Percentiles rank a stretch among this genome's conserved stretches.
phyloP scores from a whole-genome alignment of 495 filamentous ascomycete genomes.

The Hypoxylon rickii region DNA sequence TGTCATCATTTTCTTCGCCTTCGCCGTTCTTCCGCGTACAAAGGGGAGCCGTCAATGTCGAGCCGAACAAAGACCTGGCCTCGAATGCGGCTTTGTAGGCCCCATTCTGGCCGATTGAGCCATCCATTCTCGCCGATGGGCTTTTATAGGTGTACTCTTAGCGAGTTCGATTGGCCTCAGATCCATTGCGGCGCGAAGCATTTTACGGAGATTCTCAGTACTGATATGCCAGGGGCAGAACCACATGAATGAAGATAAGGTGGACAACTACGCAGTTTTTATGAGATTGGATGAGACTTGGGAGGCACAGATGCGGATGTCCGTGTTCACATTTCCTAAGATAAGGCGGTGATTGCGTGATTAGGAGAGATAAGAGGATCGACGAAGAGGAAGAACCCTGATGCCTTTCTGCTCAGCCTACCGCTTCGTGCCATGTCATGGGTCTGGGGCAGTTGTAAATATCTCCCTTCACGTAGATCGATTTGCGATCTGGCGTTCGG shows the following conservation, averaged over 20 bases:
- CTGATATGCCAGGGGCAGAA: background rate
- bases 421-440: slow-evolving; percentile 21
- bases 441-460: slow-evolving; percentile 28
- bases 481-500: slow-evolving; percentile 13
- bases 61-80: slow-evolving; percentile 31
- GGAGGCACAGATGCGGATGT: slow-evolving; percentile 17
- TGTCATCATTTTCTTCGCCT: slow-evolving; percentile 17
- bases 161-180: no score
- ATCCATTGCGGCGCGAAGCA: background rate
- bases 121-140: slow-evolving; percentile 20
- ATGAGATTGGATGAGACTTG: slow-evolving; percentile 18
- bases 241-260: no score
- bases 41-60: slow-evolving; percentile 17
- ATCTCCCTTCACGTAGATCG: slow-evolving; percentile 31
- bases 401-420: slow-evolving; percentile 23
- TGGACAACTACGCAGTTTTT: slow-evolving; percentile 20
- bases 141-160: no score
- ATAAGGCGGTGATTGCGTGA: slow-evolving; percentile 36
- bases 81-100: slow-evolving; percentile 33
- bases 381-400: slow-evolving; percentile 23
- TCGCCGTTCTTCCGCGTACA: slow-evolving; percentile 16
- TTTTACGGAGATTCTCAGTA: background rate
- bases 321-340: slow-evolving; percentile 28
- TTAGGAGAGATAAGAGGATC: slow-evolving; percentile 34
- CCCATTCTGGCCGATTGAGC: slow-evolving; percentile 17